Evolutionary conservation across 306 rosid species (phyloP).

Genomic region (Fragaria ananassa): DNA sequence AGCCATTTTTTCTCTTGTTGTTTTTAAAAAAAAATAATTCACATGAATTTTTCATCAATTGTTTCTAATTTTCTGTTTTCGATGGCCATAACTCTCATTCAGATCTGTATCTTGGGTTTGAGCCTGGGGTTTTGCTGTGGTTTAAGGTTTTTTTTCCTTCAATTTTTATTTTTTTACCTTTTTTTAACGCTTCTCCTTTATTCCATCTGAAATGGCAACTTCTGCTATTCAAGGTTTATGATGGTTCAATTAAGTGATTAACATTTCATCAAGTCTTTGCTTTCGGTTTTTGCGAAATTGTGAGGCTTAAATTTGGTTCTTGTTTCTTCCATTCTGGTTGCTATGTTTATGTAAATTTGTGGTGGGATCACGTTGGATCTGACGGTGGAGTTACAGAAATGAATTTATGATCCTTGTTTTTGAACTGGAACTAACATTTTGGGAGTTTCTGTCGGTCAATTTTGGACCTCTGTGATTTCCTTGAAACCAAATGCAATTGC

Average conservation of each 20-base stretch:
- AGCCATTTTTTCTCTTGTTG: conserved; percentile 23
- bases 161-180: background rate
- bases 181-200: conserved; percentile 10
- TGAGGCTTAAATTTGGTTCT: background rate
- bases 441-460: background rate
- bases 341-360: background rate
- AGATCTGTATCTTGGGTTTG: conserved; percentile 24
- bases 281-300: conserved; percentile 5
- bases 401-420: background rate
- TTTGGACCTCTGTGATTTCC: conserved; percentile 4
- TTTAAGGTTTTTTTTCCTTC: conserved; percentile 22
- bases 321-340: background rate
- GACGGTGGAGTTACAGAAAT: conserved; percentile 19
- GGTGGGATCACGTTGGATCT: conserved; percentile 29
- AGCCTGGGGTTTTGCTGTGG: conserved; percentile 36
- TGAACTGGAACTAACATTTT: background rate
- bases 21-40: background rate
- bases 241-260: conserved; percentile 12
- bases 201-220: conserved; percentile 4
- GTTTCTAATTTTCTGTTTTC: conserved; percentile 11
- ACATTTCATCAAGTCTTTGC: conserved; percentile 2
- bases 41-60: conserved; percentile 11
- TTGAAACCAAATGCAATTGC: conserved; percentile 13
- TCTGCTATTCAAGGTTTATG: conserved; percentile 4
- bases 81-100: conserved; percentile 6